Percentiles rank a stretch among this genome's conserved stretches.
These are phyloP conservation scores for Sergeia podlipaevii DNA, from an alignment of 208 protist species.

Conservation along the genomic window DNA sequence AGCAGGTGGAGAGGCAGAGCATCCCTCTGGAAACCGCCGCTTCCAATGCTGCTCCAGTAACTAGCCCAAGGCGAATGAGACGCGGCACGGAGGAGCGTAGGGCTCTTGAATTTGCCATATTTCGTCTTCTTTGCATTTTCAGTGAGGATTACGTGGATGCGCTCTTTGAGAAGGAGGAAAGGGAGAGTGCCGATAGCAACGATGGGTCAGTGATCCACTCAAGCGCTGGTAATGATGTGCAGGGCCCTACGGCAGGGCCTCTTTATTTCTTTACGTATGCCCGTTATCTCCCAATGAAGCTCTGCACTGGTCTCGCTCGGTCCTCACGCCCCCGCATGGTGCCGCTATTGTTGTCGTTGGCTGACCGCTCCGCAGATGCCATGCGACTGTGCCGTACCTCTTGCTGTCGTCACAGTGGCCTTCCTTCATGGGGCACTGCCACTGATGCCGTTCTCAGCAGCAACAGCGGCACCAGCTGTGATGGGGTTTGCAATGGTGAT, in stretches of 20 bases:
- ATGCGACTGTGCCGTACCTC: not conserved
- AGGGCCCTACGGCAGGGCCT: too few species aligned
- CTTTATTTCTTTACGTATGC: conserved; percentile 6
- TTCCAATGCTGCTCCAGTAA: too few species aligned
- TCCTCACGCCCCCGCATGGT: conserved; percentile 10
- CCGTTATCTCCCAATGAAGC: conserved; percentile 6
- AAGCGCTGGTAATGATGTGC: too few species aligned
- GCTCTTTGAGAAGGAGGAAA: not conserved
- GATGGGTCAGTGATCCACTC: too few species aligned
- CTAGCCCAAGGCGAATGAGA: too few species aligned
- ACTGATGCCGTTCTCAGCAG: conserved; percentile 15
- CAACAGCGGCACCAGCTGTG: conserved; percentile 12
- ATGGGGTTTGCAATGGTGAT: conserved; percentile 21
- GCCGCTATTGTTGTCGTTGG: conserved; percentile 11
- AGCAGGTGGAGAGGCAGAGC: too few species aligned
- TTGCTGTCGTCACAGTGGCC: not conserved
- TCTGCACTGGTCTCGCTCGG: conserved; percentile 3
- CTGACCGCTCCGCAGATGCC: not conserved
- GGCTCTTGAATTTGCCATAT: too few species aligned
- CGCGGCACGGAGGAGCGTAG: too few species aligned
- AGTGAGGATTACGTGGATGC: too few species aligned
- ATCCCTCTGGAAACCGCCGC: too few species aligned
- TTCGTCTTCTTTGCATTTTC: too few species aligned
- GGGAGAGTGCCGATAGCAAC: too few species aligned
- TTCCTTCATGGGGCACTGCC: conserved; percentile 3